These are phyloP conservation scores for Trypanosoma rangeli DNA, from an alignment of 208 protist species.

Conservation along the genomic window DNA sequence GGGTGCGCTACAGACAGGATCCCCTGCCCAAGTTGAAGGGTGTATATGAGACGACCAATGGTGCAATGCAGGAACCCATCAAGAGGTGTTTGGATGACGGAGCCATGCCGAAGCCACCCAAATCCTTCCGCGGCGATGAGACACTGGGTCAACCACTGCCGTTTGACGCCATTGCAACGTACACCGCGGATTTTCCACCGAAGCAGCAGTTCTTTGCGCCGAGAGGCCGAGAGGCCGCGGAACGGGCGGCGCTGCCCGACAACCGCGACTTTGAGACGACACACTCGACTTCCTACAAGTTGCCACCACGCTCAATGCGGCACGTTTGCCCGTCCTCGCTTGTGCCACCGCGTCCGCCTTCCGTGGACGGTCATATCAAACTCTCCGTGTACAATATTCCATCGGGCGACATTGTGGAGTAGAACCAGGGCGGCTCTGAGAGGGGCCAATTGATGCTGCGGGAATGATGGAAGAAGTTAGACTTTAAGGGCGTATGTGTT, in stretches of 20 bases:
- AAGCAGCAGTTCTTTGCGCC: conserved; percentile 67
- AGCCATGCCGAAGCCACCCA: conserved; percentile 66
- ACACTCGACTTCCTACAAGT: conserved; percentile 50
- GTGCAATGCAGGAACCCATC: conserved; percentile 77
- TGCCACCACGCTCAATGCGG: conserved; percentile 55
- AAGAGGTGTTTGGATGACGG: conserved; percentile 48
- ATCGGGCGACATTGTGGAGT: conserved; percentile 59
- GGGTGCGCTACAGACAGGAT: conserved; percentile 63
- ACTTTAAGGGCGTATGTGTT: not conserved
- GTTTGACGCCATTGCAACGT: conserved; percentile 86
- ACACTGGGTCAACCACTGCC: conserved; percentile 50
- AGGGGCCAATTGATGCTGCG: not conserved
- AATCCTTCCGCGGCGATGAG: conserved; percentile 74
- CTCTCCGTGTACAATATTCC: conserved; percentile 86
- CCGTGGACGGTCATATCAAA: conserved; percentile 85
- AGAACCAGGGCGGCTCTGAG: not conserved
- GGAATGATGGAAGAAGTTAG: not conserved
- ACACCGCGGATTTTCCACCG: conserved; percentile 84
- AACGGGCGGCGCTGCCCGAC: conserved; percentile 45
- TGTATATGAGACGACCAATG: conserved; percentile 82
- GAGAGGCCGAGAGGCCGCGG: conserved; percentile 25
- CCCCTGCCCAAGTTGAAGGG: conserved; percentile 79
- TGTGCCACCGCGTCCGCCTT: conserved; percentile 63
- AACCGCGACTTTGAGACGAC: conserved; percentile 87
- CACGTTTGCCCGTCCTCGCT: conserved; percentile 76